Percentiles rank a stretch among this genome's conserved stretches.
These are phyloP conservation scores for Silene conica DNA, from an alignment of 148 eudicot genomes.

Conservation along the genomic window DNA sequence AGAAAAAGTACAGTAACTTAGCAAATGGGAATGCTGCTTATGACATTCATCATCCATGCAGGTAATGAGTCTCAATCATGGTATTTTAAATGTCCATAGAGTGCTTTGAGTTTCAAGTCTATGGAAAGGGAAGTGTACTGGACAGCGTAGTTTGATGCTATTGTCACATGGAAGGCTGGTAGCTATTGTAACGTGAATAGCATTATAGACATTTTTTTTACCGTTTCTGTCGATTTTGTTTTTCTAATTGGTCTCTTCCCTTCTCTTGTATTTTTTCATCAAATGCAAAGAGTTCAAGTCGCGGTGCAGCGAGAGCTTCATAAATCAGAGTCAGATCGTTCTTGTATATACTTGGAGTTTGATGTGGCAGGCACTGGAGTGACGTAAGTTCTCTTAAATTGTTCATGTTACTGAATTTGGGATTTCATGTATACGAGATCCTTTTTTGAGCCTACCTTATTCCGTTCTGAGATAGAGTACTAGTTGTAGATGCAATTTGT, in stretches of 20 bases:
- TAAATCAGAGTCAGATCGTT: conserved; percentile 76
- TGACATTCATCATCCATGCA: conserved; percentile 95
- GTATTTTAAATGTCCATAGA: not conserved
- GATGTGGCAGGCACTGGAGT: conserved; percentile 63
- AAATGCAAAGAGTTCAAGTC: conserved; percentile 51
- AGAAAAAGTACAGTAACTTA: conserved; percentile 30
- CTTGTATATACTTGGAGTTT: conserved; percentile 90
- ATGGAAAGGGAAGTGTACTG: not conserved
- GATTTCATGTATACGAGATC: not conserved
- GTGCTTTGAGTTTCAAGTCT: conserved; percentile 4
- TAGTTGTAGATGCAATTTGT: not conserved
- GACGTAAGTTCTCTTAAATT: conserved; percentile 36
- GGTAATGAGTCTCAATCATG: conserved; percentile 36
- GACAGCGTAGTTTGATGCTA: not conserved
- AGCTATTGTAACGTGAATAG: not conserved
- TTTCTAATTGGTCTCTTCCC: not conserved
- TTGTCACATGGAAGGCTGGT: not conserved
- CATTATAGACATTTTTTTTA: not conserved
- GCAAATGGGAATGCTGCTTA: conserved; percentile 57
- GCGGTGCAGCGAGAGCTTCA: conserved; percentile 81
- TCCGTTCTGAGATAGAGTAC: not conserved
- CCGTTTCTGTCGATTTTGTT: not conserved
- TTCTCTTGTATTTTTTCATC: conserved; percentile 11
- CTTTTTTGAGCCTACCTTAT: not conserved
- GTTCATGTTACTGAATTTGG: not conserved